Percentiles rank a stretch among this genome's conserved stretches.
Evolutionary conservation across 805 yeast genomes (phyloP).

Genomic region (Yamadazyma olivae): DNA sequence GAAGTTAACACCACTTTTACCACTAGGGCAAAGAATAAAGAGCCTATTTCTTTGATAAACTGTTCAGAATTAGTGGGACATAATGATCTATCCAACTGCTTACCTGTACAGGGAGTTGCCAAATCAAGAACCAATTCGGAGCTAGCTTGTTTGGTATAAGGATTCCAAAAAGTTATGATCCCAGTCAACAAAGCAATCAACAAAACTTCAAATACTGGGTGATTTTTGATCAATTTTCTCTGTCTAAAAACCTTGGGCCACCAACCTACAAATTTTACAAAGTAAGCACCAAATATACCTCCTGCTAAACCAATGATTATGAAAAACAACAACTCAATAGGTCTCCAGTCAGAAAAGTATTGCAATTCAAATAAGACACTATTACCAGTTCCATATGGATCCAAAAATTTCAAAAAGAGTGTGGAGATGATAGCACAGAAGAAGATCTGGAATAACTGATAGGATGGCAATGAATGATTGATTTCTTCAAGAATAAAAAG

Average conservation of each 20-base stretch:
- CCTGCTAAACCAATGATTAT: constrained; percentile 50
- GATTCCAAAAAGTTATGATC: constrained; percentile 44
- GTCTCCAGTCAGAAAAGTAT: constrained; percentile 51
- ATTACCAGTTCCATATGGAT: constrained; percentile 61
- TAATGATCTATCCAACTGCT: constrained; percentile 22
- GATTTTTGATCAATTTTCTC: constrained; percentile 25
- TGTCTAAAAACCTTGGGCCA: constrained; percentile 42
- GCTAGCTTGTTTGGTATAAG: constrained; percentile 46
- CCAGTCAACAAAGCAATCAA: constrained; percentile 46
- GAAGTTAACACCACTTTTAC: constrained; percentile 46
- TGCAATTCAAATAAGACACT: constrained; percentile 52
- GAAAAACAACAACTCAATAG: constrained; percentile 45
- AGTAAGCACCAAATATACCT: constrained; percentile 51
- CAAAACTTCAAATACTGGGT: constrained; percentile 45
- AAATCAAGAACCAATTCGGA: constrained; percentile 48
- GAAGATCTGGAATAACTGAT: constrained; percentile 52
- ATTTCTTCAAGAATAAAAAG: constrained; percentile 56
- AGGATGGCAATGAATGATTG: constrained; percentile 51
- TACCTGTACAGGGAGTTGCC: constrained; percentile 47
- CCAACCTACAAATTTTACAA: constrained; percentile 46
- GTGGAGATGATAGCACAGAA: constrained; percentile 55
- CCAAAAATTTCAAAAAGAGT: constrained; percentile 47
- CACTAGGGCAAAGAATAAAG: constrained; percentile 39
- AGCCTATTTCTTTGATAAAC: constrained; percentile 27
- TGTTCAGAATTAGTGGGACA: constrained; percentile 25